Evolutionary conservation across 1,139 yeast species (phyloP).

Genomic region (Blastobotrys persicus): DNA sequence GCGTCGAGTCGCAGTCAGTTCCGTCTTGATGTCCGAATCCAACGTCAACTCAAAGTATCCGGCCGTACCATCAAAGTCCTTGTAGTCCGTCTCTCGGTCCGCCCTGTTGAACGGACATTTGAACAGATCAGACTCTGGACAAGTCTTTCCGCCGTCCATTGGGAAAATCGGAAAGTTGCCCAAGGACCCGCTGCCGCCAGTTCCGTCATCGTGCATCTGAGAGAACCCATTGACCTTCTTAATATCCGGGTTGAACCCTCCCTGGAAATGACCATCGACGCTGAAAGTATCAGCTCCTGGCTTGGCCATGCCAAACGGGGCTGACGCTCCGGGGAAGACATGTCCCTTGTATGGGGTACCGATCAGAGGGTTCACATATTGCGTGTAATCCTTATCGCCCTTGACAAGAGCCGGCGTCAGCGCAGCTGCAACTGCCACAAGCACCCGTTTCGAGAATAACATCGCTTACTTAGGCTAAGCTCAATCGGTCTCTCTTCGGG

Average conservation of each 20-base stretch:
- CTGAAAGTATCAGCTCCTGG: constrained; percentile 39
- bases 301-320: constrained; percentile 45
- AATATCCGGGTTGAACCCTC: constrained; percentile 39
- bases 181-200: constrained; percentile 40
- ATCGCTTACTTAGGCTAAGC: not conserved
- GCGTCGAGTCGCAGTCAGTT: constrained; percentile 14
- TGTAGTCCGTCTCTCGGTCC: constrained; percentile 6
- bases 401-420: not conserved
- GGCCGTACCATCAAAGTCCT: constrained; percentile 11
- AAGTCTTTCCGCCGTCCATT: constrained; percentile 6
- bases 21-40: constrained; percentile 9
- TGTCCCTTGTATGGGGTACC: constrained; percentile 43
- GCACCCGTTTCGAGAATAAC: not conserved
- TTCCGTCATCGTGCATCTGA: constrained; percentile 45
- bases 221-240: constrained; percentile 40
- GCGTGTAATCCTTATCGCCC: constrained; percentile 6
- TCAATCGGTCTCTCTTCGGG: not conserved
- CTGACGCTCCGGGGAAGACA: constrained; percentile 42
- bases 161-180: constrained; percentile 17
- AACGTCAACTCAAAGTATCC: constrained; percentile 13
- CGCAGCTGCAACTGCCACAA: constrained; percentile 1
- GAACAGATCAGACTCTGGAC: constrained; percentile 5
- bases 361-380: constrained; percentile 19
- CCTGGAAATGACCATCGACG: constrained; percentile 37
- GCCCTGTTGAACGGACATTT: constrained; percentile 11